Evolutionary conservation across 2,329 filamentous ascomycete genomes (phyloP), one percentile per base, ranked within the genome.

Genomic region (Penicillium sp.): DNA sequence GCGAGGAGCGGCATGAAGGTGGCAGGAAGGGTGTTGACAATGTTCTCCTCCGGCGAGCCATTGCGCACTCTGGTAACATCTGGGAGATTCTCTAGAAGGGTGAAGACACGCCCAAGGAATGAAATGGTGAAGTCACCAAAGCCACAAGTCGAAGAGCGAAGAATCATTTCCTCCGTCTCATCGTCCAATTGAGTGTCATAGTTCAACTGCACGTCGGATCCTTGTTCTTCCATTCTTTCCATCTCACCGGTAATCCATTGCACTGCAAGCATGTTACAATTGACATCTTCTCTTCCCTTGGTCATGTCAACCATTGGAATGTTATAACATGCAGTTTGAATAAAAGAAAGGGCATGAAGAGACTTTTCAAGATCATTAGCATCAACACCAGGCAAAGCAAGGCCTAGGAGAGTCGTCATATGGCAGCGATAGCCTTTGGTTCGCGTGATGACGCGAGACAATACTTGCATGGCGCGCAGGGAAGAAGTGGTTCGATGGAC

Each of bases 341-440:
- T 95, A 72, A 97, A 97, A 64, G 93, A 91, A 56, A 99, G 81
- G 0, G 95, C 96, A 74, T 96, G 91, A 66, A 96, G 85, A 0
- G 95, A 98, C 81, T 99, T 99, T 71, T 95, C 93, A 26, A 99
- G 79, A 75, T 99, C 95, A 71, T 99, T 99, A 62, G 96, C 93
- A 75, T 99, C 96, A 57, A 99, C 96, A 22, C 95, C 96, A 0
- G 96, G 96, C 31, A 99, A 80, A 5, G 93, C 91, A 58, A 99
- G 82, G 5, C 93, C 95, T n/a, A 99, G 79, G 35, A 99, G 79
- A 0, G 93, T 93, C 1, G 95, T 99, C 61, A 99, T 88, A 72
- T 99, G 95, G 70, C 95, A 98, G 58, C 95, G 85, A 72, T 95
- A 97, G n/a, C 95, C 95, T 75, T 96, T 98, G 41, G 92, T 91